Evolutionary conservation across 345 rosid species (phyloP).

Genomic region (Populus alba): DNA sequence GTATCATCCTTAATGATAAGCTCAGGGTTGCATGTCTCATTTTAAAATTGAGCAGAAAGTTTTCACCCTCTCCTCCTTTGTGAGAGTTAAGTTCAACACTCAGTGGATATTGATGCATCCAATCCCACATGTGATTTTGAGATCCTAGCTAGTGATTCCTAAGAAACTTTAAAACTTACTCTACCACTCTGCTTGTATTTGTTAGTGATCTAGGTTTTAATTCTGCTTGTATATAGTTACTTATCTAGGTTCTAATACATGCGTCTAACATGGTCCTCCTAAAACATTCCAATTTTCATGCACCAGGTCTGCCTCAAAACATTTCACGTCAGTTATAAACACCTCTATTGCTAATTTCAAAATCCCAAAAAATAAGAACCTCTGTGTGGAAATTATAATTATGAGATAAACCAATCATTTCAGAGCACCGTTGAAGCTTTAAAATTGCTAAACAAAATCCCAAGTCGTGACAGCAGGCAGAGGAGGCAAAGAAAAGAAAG

Average conservation of each 20-base stretch:
- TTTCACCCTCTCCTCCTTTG: neutral
- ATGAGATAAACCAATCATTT: neutral
- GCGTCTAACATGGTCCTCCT: neutral
- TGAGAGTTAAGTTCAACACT: neutral
- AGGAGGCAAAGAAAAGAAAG: too few relatives aligned
- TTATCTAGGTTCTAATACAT: too few relatives aligned
- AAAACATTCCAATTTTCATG: neutral
- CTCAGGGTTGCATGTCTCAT: too few relatives aligned
- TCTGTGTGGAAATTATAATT: neutral
- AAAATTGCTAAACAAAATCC: too few relatives aligned
- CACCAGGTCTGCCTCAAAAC: neutral
- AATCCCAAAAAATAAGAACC: neutral
- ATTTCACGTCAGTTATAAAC: neutral
- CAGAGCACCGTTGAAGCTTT: too few relatives aligned
- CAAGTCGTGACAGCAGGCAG: too few relatives aligned
- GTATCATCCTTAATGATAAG: too few relatives aligned
- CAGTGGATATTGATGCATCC: neutral
- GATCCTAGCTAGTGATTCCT: neutral
- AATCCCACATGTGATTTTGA: neutral
- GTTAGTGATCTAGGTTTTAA: neutral
- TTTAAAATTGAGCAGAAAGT: neutral
- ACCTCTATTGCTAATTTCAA: neutral
- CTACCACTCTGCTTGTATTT: neutral
- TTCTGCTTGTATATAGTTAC: neutral
- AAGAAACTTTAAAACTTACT: neutral